These are phyloP conservation scores for Penicillium cataractarum DNA, from an alignment of 495 filamentous ascomycete genomes.

Conservation along the genomic window DNA sequence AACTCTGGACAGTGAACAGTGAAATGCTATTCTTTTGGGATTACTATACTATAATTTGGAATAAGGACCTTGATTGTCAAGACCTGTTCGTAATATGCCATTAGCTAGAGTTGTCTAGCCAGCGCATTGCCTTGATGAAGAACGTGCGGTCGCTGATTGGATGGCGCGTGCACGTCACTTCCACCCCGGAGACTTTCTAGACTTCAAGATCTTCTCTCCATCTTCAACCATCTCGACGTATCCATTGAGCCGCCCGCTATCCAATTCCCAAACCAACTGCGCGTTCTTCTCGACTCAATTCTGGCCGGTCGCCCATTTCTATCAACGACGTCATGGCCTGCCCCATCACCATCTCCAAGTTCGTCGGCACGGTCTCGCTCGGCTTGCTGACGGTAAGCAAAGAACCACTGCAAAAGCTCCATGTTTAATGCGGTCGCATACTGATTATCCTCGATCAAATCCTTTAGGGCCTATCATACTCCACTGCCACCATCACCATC, in stretches of 20 bases:
- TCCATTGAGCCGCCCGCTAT: not conserved
- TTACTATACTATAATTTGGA: too few relatives aligned
- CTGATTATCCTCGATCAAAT: conserved; percentile 6
- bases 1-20: too few relatives aligned
- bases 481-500: conserved; percentile 70
- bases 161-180: conserved; percentile 23
- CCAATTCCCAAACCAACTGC: not conserved
- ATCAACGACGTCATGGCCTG: conserved; percentile 60
- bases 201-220: not conserved
- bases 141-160: conserved; percentile 27
- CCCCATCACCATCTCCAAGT: conserved; percentile 76
- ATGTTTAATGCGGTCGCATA: not conserved
- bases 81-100: too few relatives aligned
- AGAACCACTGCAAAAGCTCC: not conserved
- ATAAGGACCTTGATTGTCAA: too few relatives aligned
- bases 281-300: not conserved
- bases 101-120: too few relatives aligned
- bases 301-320: not conserved
- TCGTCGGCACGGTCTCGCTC: conserved; percentile 84
- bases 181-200: not conserved
- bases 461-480: conserved; percentile 80
- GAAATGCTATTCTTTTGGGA: too few relatives aligned
- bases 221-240: not conserved
- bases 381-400: conserved; percentile 80
- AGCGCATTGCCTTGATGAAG: not conserved